These are phyloP conservation scores for Aspergillus avenaceus DNA, from an alignment of 495 filamentous ascomycete species.

Conservation along the genomic window DNA sequence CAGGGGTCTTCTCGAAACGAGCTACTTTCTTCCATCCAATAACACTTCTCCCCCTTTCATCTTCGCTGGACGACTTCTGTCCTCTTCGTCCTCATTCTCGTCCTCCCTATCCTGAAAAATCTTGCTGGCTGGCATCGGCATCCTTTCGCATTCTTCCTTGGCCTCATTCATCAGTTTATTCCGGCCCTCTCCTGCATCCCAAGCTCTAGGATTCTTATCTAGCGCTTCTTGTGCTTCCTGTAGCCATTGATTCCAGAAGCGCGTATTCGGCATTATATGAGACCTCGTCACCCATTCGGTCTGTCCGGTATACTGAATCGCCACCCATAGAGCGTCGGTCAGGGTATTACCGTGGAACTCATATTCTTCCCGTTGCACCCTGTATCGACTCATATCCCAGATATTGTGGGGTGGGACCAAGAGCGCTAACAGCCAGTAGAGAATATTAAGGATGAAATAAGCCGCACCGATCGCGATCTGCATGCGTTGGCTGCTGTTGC, in stretches of 20 bases:
- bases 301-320: constrained; percentile 46
- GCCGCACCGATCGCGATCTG: constrained; percentile 53
- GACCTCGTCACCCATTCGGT: constrained; percentile 45
- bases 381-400: constrained; percentile 22
- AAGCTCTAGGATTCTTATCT: too few relatives aligned
- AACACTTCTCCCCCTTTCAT: too few relatives aligned
- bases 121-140: too few relatives aligned
- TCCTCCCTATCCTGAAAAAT: too few relatives aligned
- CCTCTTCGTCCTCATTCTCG: too few relatives aligned
- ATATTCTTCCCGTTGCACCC: constrained; percentile 5
- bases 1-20: too few relatives aligned
- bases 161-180: too few relatives aligned
- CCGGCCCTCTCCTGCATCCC: too few relatives aligned
- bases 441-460: constrained; percentile 57
- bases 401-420: constrained; percentile 6
- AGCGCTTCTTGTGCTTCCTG: constrained; percentile 45
- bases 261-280: constrained; percentile 45
- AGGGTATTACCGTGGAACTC: constrained; percentile 27
- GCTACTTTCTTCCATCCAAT: too few relatives aligned
- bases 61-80: too few relatives aligned
- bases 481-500: constrained; percentile 56
- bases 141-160: too few relatives aligned
- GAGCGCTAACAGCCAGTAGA: constrained; percentile 47
- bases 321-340: constrained; percentile 54
- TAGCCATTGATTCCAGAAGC: constrained; percentile 50